Conservation (phyloP, 257 asterid species). For the Solanum sejunctum region DNA sequence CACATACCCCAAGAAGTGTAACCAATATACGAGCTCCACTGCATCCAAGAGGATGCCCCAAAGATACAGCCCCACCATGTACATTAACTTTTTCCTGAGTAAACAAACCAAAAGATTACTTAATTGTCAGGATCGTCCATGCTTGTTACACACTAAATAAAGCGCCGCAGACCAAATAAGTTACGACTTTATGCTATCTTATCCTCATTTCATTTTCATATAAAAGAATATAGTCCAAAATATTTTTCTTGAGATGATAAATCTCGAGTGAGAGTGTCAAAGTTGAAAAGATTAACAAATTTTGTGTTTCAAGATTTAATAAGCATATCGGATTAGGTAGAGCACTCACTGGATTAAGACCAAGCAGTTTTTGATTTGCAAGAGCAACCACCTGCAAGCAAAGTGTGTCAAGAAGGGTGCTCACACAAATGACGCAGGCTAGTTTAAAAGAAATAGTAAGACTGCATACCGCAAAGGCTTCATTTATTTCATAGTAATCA, state of each 20-base stretch:
- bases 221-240: neutral
- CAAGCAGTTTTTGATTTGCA: slow-evolving; percentile 85
- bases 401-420: neutral
- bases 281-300: neutral
- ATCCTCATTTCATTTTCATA: neutral
- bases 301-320: neutral
- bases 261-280: neutral
- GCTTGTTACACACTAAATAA: neutral
- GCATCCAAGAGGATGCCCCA: slow-evolving; percentile 99
- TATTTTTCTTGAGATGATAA: neutral
- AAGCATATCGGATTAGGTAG: neutral
- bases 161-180: neutral
- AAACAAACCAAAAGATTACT: neutral
- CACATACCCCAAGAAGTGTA: slow-evolving; percentile 87
- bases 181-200: neutral
- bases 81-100: slow-evolving; percentile 80
- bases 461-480: slow-evolving; percentile 77
- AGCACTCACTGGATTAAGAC: slow-evolving; percentile 57
- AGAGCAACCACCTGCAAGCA: slow-evolving; percentile 86
- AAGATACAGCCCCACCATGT: slow-evolving; percentile 94
- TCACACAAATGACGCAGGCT: neutral
- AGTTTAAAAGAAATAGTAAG: slow-evolving; percentile 1
- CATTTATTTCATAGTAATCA: slow-evolving; percentile 90
- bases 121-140: neutral
- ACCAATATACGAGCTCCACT: slow-evolving; percentile 98